Percentiles rank a stretch among this genome's conserved stretches.
Evolutionary conservation across 176 grass and related monocot species (phyloP).

Genomic region (Tillandsia fasciculata): DNA sequence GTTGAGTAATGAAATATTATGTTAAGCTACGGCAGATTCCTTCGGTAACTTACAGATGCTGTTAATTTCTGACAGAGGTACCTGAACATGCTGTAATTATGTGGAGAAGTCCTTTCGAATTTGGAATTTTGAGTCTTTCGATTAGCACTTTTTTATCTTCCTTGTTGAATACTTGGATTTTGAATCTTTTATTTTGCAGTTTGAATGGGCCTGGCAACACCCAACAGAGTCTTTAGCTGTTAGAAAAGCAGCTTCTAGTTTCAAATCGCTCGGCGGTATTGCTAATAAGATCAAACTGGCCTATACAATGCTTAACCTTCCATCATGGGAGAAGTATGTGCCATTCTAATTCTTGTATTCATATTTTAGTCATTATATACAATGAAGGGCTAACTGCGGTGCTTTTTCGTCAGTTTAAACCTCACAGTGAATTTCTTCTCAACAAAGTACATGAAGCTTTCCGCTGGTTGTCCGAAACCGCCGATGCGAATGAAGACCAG

Average conservation of each 20-base stretch:
- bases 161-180: too few relatives aligned
- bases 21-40: too few relatives aligned
- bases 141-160: too few relatives aligned
- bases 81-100: too few relatives aligned
- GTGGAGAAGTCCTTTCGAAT: too few relatives aligned
- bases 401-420: constrained; percentile 47
- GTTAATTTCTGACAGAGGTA: too few relatives aligned
- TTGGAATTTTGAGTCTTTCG: too few relatives aligned
- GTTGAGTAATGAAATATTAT: too few relatives aligned
- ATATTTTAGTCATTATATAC: constrained; percentile 2
- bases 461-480: constrained; percentile 40
- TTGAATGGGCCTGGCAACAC: constrained; percentile 99
- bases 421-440: constrained; percentile 94
- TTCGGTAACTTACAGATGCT: too few relatives aligned
- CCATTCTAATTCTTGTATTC: not conserved
- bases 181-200: constrained; percentile 33
- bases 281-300: constrained; percentile 85
- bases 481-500: constrained; percentile 58
- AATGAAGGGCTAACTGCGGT: not conserved
- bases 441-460: constrained; percentile 59
- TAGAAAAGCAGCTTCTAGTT: constrained; percentile 59
- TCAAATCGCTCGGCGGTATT: constrained; percentile 74
- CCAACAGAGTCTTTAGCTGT: constrained; percentile 71
- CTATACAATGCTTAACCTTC: constrained; percentile 88
- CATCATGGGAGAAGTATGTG: constrained; percentile 73